These are phyloP conservation scores for Mycena leptocephala DNA, from an alignment of 768 basidiomycete genomes.

Conservation along the genomic window DNA sequence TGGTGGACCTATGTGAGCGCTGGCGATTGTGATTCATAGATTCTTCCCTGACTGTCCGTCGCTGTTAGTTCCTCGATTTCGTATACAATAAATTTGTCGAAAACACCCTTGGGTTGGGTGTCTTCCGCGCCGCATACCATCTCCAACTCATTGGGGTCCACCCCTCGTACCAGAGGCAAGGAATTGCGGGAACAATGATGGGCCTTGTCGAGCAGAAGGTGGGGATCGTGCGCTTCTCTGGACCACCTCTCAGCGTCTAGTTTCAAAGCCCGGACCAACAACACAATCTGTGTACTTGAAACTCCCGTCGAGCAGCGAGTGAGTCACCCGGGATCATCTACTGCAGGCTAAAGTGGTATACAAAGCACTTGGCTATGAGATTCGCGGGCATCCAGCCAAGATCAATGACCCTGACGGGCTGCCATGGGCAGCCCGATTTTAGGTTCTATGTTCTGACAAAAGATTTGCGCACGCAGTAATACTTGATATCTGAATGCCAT, in stretches of 20 bases:
- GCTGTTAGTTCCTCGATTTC: neutral
- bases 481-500: too few species aligned
- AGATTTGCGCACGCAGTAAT: neutral
- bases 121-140: neutral
- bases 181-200: neutral
- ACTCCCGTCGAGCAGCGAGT: neutral
- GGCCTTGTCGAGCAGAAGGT: neutral
- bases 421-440: neutral
- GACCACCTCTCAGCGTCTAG: too few species aligned
- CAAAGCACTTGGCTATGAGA: neutral
- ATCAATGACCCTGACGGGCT: neutral
- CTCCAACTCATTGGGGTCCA: neutral
- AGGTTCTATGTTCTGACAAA: neutral
- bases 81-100: neutral
- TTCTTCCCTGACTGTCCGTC: too few species aligned
- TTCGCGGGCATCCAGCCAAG: neutral
- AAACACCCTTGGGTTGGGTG: neutral
- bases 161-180: neutral
- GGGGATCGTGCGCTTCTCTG: too few species aligned
- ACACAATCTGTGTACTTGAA: neutral
- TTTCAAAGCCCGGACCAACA: neutral
- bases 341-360: neutral
- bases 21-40: neutral
- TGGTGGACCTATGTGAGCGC: neutral
- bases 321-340: neutral